Evolutionary conservation across 2,329 filamentous ascomycete species (phyloP), one percentile per base, ranked within the genome.

Genomic region (Verticillium nubilum): DNA sequence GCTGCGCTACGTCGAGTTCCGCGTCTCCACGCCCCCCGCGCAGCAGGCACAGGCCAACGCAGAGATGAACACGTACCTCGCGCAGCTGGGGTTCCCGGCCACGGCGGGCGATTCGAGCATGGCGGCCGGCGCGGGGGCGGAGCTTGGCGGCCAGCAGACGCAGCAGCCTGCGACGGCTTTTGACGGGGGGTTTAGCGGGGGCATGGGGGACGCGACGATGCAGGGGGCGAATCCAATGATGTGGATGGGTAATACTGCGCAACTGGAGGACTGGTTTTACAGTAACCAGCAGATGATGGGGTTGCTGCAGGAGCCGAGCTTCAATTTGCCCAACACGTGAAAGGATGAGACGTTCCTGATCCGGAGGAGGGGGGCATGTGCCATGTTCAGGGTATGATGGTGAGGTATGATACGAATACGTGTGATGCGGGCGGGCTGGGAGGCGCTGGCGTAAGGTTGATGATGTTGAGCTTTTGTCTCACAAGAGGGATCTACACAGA

Each of bases 1-100:
- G 0, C 76, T 78, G 35, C 73, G 86, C 4, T 87, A 87, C 63
- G 74, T 86, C 17, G 81, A 86, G 66, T 80, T 82, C 2, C 83
- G 82, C 56, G 65, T 64, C 28, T 62, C 61, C 6, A 63, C 67
- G 2, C 67, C 67, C 6, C 64, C 65, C 6, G 70, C 68, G 25
- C 65, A 66, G 54, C 67, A 71, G 61, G 68, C 74, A 73, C 63
- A 75, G 59, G 69, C 59, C 13, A 61, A 56, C 25, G 70, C 60
- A 62, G 74, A 78, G 50, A 80, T 83, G 58, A 80, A 83, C 62
- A 73, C 74, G 0, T 83, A 84, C 60, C 73, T 86, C 0, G 77
- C 75, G 42, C 80, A 80, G 0, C 70, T 85, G 3, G 82, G 83
- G 0, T 73, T 85, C 28, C 68, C 68, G 15, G 60, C 60, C 15